Evolutionary conservation across 371 early-diverging fungal species (phyloP).

Genomic region (Gilbertella persicaria): DNA sequence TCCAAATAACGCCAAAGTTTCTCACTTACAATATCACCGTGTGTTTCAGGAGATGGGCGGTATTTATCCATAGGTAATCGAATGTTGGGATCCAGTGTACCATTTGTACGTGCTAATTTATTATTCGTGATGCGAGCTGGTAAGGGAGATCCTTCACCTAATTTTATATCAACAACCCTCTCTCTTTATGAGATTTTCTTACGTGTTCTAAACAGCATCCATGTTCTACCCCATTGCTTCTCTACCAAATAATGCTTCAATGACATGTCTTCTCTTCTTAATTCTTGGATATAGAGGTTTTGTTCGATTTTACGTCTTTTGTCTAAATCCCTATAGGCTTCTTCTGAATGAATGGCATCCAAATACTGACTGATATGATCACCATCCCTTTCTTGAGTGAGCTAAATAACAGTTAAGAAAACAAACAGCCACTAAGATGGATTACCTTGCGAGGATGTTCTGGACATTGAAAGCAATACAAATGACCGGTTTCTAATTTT

Average conservation of each 20-base stretch:
- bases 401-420: neutral
- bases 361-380: neutral
- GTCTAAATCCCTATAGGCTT: conserved; percentile 30
- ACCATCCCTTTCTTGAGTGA: neutral
- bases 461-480: conserved; percentile 34
- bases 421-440: neutral
- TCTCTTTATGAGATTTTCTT: conserved; percentile 8
- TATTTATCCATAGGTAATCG: conserved; percentile 47
- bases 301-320: conserved; percentile 49
- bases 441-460: conserved; percentile 20
- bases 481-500: conserved; percentile 21
- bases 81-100: conserved; percentile 43
- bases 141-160: conserved; percentile 45
- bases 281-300: conserved; percentile 43
- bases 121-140: conserved; percentile 40
- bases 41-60: conserved; percentile 48
- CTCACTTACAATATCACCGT: conserved; percentile 49
- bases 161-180: neutral
- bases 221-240: conserved; percentile 43
- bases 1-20: conserved; percentile 38
- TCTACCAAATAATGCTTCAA: conserved; percentile 43
- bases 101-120: conserved; percentile 38
- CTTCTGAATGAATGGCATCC: conserved; percentile 19
- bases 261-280: conserved; percentile 46
- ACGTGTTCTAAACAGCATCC: conserved; percentile 54